A percentile compares a stretch with the other conserved stretches of the same genome.
Conservation (phyloP, 192 early-diverging fungal genomes). For the Mortierella hygrophila region DNA sequence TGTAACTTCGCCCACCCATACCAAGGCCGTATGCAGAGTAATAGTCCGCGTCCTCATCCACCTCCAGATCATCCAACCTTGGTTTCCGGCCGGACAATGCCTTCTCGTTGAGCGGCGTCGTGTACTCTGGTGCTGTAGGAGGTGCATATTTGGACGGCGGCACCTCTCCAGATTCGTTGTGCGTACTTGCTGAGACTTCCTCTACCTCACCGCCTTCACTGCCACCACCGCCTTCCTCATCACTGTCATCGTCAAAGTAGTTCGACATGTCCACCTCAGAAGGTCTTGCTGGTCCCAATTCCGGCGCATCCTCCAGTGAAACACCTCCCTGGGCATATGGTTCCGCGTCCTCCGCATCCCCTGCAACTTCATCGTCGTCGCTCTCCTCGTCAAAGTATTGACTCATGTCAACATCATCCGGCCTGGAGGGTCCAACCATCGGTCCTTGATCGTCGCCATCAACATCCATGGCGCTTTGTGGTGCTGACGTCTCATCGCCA, state of each 20-base stretch:
- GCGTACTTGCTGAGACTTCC: not conserved
- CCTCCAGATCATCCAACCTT: conserved; percentile 27
- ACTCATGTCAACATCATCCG: conserved; percentile 44
- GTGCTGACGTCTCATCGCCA: not conserved
- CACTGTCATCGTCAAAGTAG: conserved; percentile 46
- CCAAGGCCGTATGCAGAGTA: conserved; percentile 68
- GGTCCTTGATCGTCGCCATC: conserved; percentile 36
- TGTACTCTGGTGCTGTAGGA: conserved; percentile 2
- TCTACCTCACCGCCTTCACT: conserved; percentile 24
- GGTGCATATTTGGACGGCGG: not conserved
- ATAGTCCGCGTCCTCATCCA: conserved; percentile 62
- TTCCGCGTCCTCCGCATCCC: conserved; percentile 14
- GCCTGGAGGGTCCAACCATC: conserved; percentile 28
- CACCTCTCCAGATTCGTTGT: not conserved
- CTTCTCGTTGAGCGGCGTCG: conserved; percentile 31
- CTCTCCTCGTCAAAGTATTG: conserved; percentile 49
- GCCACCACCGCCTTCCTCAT: conserved; percentile 19
- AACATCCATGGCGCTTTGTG: conserved; percentile 38
- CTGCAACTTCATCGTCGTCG: conserved; percentile 37
- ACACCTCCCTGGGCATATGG: not conserved
- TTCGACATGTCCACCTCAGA: conserved; percentile 26
- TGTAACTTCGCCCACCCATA: conserved; percentile 47
- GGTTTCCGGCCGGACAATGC: conserved; percentile 28
- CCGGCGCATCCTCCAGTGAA: conserved; percentile 30
- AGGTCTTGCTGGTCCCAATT: conserved; percentile 42